Base-by-base conservation (phyloP, 2,329 filamentous ascomycete genomes). In the Claviceps sp. region DNA sequence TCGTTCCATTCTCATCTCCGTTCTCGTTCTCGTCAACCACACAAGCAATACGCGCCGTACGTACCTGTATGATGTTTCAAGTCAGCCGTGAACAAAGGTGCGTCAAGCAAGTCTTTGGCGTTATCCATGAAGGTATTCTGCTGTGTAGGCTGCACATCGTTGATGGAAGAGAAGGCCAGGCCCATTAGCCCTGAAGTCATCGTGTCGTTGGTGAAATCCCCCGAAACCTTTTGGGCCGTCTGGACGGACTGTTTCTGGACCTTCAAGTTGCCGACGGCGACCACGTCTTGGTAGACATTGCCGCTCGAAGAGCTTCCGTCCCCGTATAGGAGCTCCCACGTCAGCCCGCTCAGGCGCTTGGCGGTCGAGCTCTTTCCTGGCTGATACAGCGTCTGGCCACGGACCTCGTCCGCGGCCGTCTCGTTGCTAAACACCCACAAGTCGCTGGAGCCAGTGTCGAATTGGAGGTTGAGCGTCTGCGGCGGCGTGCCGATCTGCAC, bases 31-130 rank as follows among this genome's bases (percentile, higher is more conserved):
- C 20, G 20, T 22, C 2, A 22, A 22, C 20, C 20, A 2, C 20
- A 22, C 20, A 22, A 22, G 20, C 20, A 3, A 22, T 22, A 22
- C 24, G 24, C 24, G 24, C 24, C 4, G 24, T 24, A 53, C 56
- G 30, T 54, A 61, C 63, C 56, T 11, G 59, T 55, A 37, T 60
- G 72, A 56, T 77, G 74, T 60, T 79, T 78, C 45, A 91, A 72
- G 54, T 84, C 76, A 26, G 82, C 84, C 0, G 85, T 87, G 67
- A 90, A 85, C 41, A 90, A 68, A 1, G 55, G 51, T 1, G 50
- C 30, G 9, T 54, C 49, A 2, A 65, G 56, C 18, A 48, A 52
- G 0, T 53, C 37, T 16, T 52, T 49, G 26, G 62, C 61, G 26
- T 64, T 70, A 49, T 65, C 64, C 52, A 70, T 70, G 49, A 73